These are phyloP conservation scores for Penicillium verhagenii DNA, from an alignment of 495 filamentous ascomycete species.

Conservation along the genomic window DNA sequence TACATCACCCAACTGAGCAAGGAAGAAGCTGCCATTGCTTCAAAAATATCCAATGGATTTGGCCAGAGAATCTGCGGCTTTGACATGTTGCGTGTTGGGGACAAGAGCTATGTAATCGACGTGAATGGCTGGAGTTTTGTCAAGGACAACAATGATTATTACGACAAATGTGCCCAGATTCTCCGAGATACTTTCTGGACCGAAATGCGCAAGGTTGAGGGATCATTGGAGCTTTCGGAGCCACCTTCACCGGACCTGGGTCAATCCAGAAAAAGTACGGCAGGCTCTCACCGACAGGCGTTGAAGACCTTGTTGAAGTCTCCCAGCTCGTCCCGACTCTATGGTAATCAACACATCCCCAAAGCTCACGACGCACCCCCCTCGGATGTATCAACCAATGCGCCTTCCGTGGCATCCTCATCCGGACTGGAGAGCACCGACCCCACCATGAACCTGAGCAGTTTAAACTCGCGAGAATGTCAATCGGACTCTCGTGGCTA, in stretches of 20 bases:
- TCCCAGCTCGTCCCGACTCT: slow-evolving; percentile 62
- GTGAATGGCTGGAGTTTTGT: slow-evolving; percentile 99
- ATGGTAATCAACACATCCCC: slow-evolving; percentile 44
- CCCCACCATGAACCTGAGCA: slow-evolving; percentile 14
- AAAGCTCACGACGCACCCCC: slow-evolving; percentile 35
- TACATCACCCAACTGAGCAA: slow-evolving; percentile 83
- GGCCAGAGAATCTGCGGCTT: slow-evolving; percentile 96
- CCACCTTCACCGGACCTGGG: slow-evolving; percentile 29
- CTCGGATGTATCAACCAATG: slow-evolving; percentile 41
- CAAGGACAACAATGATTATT: slow-evolving; percentile 99
- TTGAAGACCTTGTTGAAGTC: slow-evolving; percentile 61
- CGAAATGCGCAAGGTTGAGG: slow-evolving; percentile 62
- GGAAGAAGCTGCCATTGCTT: slow-evolving; percentile 82
- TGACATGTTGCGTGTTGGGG: slow-evolving; percentile 82
- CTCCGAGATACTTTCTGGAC: slow-evolving; percentile 80
- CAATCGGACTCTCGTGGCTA: slow-evolving; percentile 23
- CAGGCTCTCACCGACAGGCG: slow-evolving; percentile 39
- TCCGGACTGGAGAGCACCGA: slow-evolving; percentile 45
- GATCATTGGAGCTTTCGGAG: slow-evolving; percentile 34
- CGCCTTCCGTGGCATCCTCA: slow-evolving; percentile 50
- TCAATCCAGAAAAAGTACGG: slow-evolving; percentile 32
- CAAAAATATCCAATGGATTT: slow-evolving; percentile 87
- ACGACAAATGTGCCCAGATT: slow-evolving; percentile 84
- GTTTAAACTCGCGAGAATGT: slow-evolving; percentile 24
- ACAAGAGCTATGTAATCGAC: slow-evolving; percentile 95